These are phyloP conservation scores for Pinus taeda DNA, from an alignment of 75 land plant species.

Conservation along the genomic window DNA sequence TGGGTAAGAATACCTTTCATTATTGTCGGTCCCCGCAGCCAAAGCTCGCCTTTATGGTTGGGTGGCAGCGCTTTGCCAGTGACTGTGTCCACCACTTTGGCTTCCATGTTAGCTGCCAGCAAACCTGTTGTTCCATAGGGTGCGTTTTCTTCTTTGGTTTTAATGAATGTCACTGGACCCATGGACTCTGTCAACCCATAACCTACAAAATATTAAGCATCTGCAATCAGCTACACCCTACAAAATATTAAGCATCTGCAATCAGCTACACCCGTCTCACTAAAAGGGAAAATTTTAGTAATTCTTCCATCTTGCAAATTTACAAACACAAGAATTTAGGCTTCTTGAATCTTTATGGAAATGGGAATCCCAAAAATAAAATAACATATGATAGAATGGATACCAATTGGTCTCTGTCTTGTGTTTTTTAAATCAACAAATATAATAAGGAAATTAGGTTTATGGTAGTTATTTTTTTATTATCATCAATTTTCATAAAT, in stretches of 20 bases:
- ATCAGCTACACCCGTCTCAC: no score
- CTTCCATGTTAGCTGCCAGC: constrained; percentile 70
- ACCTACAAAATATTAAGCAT: constrained; percentile 26
- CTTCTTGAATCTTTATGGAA: no score
- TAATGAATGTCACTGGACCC: constrained; percentile 57
- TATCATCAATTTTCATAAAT: no score
- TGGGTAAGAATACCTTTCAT: neutral
- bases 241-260: neutral
- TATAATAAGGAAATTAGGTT: no score
- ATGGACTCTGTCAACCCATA: constrained; percentile 89
- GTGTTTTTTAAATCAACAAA: no score
- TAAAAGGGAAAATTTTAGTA: no score
- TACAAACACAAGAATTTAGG: no score
- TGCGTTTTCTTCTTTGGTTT: constrained; percentile 44
- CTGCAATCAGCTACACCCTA: constrained; percentile 11
- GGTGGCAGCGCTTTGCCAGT: constrained; percentile 48
- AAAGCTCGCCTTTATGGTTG: constrained; percentile 74
- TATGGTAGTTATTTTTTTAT: no score
- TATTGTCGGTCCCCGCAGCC: constrained; percentile 64
- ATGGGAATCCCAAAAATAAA: no score
- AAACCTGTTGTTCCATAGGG: constrained; percentile 73
- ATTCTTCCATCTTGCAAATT: no score
- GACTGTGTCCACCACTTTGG: constrained; percentile 72
- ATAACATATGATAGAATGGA: no score
- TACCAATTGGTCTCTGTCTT: no score